phyloP scores from a whole-genome alignment of 371 early-diverging fungal genomes.

The Batrachochytrium dendrobatidis region DNA sequence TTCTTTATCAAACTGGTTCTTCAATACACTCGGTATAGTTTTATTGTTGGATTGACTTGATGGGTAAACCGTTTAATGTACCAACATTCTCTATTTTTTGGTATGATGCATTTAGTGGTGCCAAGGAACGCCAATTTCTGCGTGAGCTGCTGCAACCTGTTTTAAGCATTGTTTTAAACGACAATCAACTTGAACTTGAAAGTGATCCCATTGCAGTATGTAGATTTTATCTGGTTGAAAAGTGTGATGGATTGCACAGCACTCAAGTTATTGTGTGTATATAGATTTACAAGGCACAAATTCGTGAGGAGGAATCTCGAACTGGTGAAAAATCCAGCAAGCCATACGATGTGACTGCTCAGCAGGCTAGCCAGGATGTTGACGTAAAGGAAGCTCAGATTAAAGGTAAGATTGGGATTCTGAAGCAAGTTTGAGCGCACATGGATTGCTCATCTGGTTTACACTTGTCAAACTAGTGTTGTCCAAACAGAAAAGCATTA shows the following conservation, averaged over 20 bases:
- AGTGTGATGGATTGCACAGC: not conserved
- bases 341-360: slow-evolving; percentile 66
- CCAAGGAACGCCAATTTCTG: slow-evolving; percentile 90
- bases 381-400: slow-evolving; percentile 76
- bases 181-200: slow-evolving; percentile 78
- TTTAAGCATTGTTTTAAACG: slow-evolving; percentile 64
- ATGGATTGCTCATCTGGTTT: not conserved
- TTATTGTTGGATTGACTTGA: not conserved
- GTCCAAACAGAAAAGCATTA: slow-evolving; percentile 66
- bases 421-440: slow-evolving; percentile 3
- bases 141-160: slow-evolving; percentile 77
- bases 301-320: slow-evolving; percentile 82
- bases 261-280: not conserved
- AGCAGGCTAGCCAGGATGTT: slow-evolving; percentile 78
- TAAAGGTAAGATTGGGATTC: slow-evolving; percentile 33
- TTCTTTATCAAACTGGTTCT: slow-evolving; percentile 92
- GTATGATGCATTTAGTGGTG: slow-evolving; percentile 53
- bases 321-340: slow-evolving; percentile 77
- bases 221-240: not conserved
- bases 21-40: slow-evolving; percentile 79
- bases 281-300: slow-evolving; percentile 74
- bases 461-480: slow-evolving; percentile 49
- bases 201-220: slow-evolving; percentile 67
- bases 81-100: not conserved
- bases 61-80: not conserved